A percentile compares a stretch with the other conserved stretches of the same genome.
phyloP scores from a whole-genome alignment of 2,329 filamentous ascomycete species.

The Elsinoe fawcettii region DNA sequence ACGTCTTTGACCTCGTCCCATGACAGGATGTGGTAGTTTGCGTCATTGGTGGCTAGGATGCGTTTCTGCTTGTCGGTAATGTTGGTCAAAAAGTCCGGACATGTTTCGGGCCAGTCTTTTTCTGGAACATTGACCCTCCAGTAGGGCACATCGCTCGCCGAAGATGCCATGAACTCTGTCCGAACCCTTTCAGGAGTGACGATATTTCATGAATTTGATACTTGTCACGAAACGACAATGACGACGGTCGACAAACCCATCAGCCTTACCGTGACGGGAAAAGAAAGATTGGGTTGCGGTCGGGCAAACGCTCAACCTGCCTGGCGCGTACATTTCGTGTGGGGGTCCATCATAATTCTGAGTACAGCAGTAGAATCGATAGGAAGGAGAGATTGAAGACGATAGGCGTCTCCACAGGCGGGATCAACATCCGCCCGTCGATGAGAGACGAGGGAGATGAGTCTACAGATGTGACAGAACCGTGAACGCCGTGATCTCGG shows the following conservation, averaged over 20 bases:
- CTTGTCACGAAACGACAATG: background rate
- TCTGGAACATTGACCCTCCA: constrained; percentile 76
- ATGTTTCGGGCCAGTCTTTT: constrained; percentile 53
- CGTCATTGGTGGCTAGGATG: constrained; percentile 65
- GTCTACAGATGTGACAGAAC: too few species aligned
- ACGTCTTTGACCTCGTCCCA: constrained; percentile 65
- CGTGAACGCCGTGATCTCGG: background rate
- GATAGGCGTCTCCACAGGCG: background rate
- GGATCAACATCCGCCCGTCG: background rate
- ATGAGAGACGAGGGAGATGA: too few species aligned
- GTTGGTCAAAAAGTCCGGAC: constrained; percentile 62
- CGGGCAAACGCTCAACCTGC: background rate
- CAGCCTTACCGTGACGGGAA: constrained; percentile 8
- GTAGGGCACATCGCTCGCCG: constrained; percentile 47
- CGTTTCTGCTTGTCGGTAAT: constrained; percentile 58
- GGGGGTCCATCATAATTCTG: background rate
- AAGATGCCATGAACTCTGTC: background rate
- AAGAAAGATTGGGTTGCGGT: constrained; percentile 10
- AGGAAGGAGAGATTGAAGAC: background rate
- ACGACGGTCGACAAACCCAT: background rate
- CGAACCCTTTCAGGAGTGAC: background rate
- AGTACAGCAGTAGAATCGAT: background rate
- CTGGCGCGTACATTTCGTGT: background rate
- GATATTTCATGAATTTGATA: background rate
- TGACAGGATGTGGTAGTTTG: constrained; percentile 51